Evolutionary conservation across 495 filamentous ascomycete genomes (phyloP), one percentile per base, ranked within the genome.

Genomic region (Hapsidospora chrysogenum): DNA sequence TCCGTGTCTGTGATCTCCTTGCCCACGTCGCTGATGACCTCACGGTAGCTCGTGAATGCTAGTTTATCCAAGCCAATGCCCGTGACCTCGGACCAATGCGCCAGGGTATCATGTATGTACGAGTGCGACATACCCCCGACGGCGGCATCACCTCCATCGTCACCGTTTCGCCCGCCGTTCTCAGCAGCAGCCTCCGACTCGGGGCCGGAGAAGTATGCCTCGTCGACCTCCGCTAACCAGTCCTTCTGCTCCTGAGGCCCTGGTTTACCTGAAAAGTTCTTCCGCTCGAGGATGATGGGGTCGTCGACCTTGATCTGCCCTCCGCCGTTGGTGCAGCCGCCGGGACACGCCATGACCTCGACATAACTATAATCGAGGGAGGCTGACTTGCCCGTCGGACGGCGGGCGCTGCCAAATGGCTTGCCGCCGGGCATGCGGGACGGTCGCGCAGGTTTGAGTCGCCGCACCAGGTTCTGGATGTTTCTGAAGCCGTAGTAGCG

Each of bases 341-440:
- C 89, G 0, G 89, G 89, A 56, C 89, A 97, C 18, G 89, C 89
- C 89, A 97, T 97, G 22, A 97, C 92, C 50, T 97, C 89, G 9
- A 97, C 82, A 56, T 92, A 96, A 16, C 74, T 72, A 48, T 82
- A 86, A 9, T 89, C 80, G 4, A 66, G 52, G 10, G 59, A 57
- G 2, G 46, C 36, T 9, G 54, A 29, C 38, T 58, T 60, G 7
- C 53, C 52, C 41, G 60, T 45, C 40, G 66, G 52, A 44, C 58
- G 60, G 45, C 72, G 52, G 15, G 64, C 55, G 8, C 54, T 52
- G 1, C 57, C 60, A 21, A 52, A 47, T 2, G 56, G 50, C 40
- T 64, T 79, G 6, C 70, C 78, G 9, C 84, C 83, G 1, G 85
- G 82, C 58, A 92, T 74, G 22, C 81, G 70, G 19, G 75, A 80